Percentiles rank a stretch among this genome's conserved stretches.
These are phyloP conservation scores for Naegleria lovaniensis DNA, from an alignment of 208 protist genomes.

Conservation along the genomic window DNA sequence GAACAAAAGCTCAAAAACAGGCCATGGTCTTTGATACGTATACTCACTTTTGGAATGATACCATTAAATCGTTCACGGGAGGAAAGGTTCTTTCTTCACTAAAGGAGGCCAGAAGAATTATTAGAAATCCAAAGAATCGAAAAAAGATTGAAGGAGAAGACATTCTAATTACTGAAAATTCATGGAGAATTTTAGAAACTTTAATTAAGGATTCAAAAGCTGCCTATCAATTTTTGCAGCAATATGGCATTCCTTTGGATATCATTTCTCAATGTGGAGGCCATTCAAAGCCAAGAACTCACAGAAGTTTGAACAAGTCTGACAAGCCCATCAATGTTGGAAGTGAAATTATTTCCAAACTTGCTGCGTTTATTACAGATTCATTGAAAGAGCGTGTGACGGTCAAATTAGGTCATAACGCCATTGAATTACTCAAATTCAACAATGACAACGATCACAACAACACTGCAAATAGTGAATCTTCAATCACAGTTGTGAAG, in stretches of 20 bases:
- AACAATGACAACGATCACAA: not conserved
- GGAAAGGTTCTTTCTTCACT: not conserved
- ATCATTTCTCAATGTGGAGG: constrained; percentile 79
- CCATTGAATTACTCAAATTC: constrained; percentile 52
- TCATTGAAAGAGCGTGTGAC: constrained; percentile 52
- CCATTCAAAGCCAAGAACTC: constrained; percentile 67
- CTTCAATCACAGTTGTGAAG: constrained; percentile 71
- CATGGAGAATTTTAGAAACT: constrained; percentile 45
- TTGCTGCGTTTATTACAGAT: constrained; percentile 65
- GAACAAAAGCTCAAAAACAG: constrained; percentile 69
- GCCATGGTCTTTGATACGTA: constrained; percentile 49
- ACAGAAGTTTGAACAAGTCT: constrained; percentile 63
- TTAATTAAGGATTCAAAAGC: constrained; percentile 58
- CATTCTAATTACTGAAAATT: not conserved
- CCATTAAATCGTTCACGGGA: not conserved
- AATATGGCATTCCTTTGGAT: constrained; percentile 68
- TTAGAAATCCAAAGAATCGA: not conserved
- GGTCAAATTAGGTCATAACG: constrained; percentile 55
- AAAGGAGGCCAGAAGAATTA: not conserved
- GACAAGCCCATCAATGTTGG: constrained; percentile 69
- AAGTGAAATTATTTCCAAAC: constrained; percentile 72
- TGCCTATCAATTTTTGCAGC: constrained; percentile 61
- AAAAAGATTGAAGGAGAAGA: not conserved
- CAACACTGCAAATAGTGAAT: constrained; percentile 31
- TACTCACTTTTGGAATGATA: constrained; percentile 46